Percentiles rank a stretch among this genome's conserved stretches.
phyloP scores from a whole-genome alignment of 2,329 filamentous ascomycete genomes.

The Eutypella sp. region DNA sequence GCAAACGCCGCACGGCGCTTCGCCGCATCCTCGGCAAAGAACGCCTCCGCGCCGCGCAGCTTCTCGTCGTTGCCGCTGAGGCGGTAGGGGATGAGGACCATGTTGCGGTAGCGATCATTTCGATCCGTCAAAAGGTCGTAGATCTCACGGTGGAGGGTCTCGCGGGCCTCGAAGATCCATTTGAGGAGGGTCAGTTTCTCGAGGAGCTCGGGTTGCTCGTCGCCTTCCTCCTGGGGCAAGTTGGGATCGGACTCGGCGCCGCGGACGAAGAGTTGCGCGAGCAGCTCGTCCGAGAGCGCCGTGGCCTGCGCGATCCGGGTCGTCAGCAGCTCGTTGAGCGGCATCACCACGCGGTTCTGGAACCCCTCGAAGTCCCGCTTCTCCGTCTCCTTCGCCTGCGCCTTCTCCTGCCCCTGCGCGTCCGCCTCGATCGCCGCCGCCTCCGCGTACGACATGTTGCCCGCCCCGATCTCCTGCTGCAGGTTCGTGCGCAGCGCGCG shows the following conservation, averaged over 20 bases:
- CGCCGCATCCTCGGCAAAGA: constrained; percentile 74
- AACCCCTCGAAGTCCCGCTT: constrained; percentile 82
- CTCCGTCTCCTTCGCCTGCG: constrained; percentile 64
- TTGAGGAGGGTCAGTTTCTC: constrained; percentile 94
- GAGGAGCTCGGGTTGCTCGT: constrained; percentile 87
- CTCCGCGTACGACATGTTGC: constrained; percentile 76
- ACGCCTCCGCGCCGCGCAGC: constrained; percentile 68
- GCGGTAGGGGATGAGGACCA: constrained; percentile 77
- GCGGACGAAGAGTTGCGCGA: constrained; percentile 60
- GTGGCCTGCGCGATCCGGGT: constrained; percentile 70
- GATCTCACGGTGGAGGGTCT: constrained; percentile 76
- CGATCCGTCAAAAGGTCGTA: constrained; percentile 82
- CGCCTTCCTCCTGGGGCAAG: constrained; percentile 87
- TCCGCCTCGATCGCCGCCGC: constrained; percentile 78
- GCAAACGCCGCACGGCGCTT: constrained; percentile 69
- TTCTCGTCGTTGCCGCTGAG: constrained; percentile 74
- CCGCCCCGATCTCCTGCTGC: constrained; percentile 71
- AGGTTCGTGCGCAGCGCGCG: constrained; percentile 68
- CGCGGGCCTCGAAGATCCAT: constrained; percentile 95
- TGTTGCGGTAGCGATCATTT: constrained; percentile 78
- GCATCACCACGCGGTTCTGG: constrained; percentile 76
- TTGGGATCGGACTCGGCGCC: constrained; percentile 63
- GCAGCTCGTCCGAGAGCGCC: constrained; percentile 71
- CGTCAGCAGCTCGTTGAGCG: constrained; percentile 74
- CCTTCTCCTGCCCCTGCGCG: constrained; percentile 64